Evolutionary conservation across 2,329 filamentous ascomycete genomes (phyloP), one percentile per base, ranked within the genome.

Genomic region (Phyllosticta ampelicida): DNA sequence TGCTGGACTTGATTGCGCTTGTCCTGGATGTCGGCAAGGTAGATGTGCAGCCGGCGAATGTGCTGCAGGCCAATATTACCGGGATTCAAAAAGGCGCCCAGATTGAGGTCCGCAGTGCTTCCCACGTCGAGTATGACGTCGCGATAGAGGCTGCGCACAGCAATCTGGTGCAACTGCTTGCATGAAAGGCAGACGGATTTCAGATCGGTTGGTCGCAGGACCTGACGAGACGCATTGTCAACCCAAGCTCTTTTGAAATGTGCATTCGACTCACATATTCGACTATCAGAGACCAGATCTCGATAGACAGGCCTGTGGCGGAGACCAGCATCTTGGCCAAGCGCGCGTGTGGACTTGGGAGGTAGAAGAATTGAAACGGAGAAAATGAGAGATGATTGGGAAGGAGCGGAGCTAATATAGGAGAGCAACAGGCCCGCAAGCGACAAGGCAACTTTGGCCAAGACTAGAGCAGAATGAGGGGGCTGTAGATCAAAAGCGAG

Each of bases 41-140:
- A 75, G 21, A 79, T 68, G 48, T 76, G 72, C 10, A 79, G 64
- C 64, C 75, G 73, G 44, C 74, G 68, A 23, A 79, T 71, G 62
- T 77, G 68, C 54, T 68, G 66, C n/a, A 79, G 69, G 55, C 77
- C 77, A 30, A 74, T 75, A 63, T 79, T 79, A 56, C 67, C 69
- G 2, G 74, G 73, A 59, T 70, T 76, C 48, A 78, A 69, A 62
- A 78, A 76, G 20, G 74, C 71, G 11, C 70, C 71, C 50, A 79
- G 69, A 53, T 70, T 70, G 36, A 67, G 73, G 60, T 78, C 77
- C 55, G 71, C 73, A 20, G 69, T 60, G 29, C 70, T 71, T 52
- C 77, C 77, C 19, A 79, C 68, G 53, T 78, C 75, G 59, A 79
- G 72, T 16, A 70, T 70, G 60, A 79, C 74, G 61, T 74, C 70